Percentiles rank a stretch among this genome's conserved stretches.
Evolutionary conservation across 352 stramenopile genomes (phyloP).

Genomic region (Pythium myriotylum): DNA sequence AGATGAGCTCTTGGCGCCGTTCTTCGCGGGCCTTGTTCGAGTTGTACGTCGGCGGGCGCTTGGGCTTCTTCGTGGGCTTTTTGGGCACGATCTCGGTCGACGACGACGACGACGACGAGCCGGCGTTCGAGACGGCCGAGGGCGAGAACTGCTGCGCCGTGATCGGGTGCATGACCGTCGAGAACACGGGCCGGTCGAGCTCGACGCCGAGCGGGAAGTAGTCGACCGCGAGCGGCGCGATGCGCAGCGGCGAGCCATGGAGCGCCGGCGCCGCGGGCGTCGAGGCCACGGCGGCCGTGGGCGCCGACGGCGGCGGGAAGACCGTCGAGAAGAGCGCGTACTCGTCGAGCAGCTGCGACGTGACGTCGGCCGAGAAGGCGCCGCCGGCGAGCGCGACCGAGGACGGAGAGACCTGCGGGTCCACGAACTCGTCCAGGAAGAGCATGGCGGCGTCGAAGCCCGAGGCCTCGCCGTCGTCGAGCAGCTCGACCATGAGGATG

Average conservation of each 20-base stretch:
- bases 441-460: conserved; percentile 26
- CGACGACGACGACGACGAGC: conserved; percentile 8
- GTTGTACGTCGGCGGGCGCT: conserved; percentile 30
- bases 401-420: conserved; percentile 4
- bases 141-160: conserved; percentile 20
- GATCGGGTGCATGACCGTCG: conserved; percentile 14
- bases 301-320: conserved; percentile 4
- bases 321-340: conserved; percentile 21
- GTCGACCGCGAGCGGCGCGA: conserved; percentile 25
- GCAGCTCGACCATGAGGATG: conserved; percentile 24
- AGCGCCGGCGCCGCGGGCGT: not conserved
- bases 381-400: conserved; percentile 6
- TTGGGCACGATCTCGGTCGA: conserved; percentile 8
- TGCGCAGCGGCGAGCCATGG: conserved; percentile 15
- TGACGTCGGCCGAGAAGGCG: conserved; percentile 1
- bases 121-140: not conserved
- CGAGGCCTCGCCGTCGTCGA: conserved; percentile 22
- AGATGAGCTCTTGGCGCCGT: conserved; percentile 28
- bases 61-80: conserved; percentile 19
- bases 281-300: not conserved
- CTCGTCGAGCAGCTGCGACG: conserved; percentile 22
- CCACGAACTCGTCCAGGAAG: conserved; percentile 27
- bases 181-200: conserved; percentile 15
- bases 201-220: conserved; percentile 26
- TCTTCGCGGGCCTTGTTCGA: conserved; percentile 33